phyloP scores from a whole-genome alignment of 257 asterid species.

The Solanum appendiculatum region DNA sequence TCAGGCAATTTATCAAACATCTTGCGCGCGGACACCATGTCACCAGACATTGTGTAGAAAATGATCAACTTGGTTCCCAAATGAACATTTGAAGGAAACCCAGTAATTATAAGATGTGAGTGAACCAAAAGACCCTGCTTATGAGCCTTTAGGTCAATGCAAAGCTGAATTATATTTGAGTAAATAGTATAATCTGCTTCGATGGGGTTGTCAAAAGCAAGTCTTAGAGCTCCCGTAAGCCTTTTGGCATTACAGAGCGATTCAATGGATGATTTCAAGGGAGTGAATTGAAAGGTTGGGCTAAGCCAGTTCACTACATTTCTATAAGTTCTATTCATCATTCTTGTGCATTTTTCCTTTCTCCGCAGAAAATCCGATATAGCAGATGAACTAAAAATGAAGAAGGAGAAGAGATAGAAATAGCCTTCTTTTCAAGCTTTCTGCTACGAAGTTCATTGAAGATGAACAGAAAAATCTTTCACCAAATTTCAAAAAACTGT shows the following conservation, averaged over 20 bases:
- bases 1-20: slow-evolving; percentile 29
- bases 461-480: slow-evolving; percentile 63
- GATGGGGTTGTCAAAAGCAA: neutral
- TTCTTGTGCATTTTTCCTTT: neutral
- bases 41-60: slow-evolving; percentile 26
- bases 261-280: neutral
- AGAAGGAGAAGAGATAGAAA: neutral
- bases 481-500: slow-evolving; percentile 48
- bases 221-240: neutral
- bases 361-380: neutral
- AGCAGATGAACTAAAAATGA: neutral
- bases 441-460: slow-evolving; percentile 34
- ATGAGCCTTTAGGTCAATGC: slow-evolving; percentile 18
- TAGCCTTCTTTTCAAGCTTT: neutral
- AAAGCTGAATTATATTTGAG: slow-evolving; percentile 28
- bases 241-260: neutral
- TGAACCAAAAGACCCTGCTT: slow-evolving; percentile 28
- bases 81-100: slow-evolving; percentile 15
- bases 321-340: neutral
- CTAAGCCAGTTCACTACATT: neutral
- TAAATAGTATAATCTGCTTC: slow-evolving; percentile 23
- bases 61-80: slow-evolving; percentile 36
- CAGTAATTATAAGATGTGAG: slow-evolving; percentile 20
- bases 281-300: neutral
- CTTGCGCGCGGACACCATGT: slow-evolving; percentile 25